Evolutionary conservation across 768 basidiomycete genomes (phyloP).

Genomic region (Gloeophyllum trabeum): DNA sequence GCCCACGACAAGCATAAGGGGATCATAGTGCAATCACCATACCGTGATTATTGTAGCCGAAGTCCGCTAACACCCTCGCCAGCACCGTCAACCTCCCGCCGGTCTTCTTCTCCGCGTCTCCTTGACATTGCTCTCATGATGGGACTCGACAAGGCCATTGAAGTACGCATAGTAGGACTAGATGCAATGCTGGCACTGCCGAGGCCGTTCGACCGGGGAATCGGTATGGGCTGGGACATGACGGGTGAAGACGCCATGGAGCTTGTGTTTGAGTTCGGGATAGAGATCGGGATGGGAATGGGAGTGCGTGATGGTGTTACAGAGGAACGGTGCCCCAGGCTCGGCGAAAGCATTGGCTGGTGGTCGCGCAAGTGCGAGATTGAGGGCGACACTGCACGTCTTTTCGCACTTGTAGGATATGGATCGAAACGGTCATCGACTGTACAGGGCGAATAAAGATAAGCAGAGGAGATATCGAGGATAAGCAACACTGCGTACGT

Average conservation of each 20-base stretch:
- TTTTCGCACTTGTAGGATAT: conserved; percentile 66
- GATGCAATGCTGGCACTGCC: conserved; percentile 46
- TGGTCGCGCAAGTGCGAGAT: conserved; percentile 55
- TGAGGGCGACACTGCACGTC: conserved; percentile 77
- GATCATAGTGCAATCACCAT: no score
- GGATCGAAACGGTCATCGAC: conserved; percentile 83
- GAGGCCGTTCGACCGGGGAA: conserved; percentile 23
- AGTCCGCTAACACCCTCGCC: conserved; percentile 68
- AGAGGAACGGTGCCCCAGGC: conserved; percentile 28
- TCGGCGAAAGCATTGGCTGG: conserved; percentile 40
- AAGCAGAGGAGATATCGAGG: conserved; percentile 1
- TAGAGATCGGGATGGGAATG: conserved; percentile 40
- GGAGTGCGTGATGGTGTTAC: conserved; percentile 15
- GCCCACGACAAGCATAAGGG: no score
- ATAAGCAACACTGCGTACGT: conserved; percentile 29
- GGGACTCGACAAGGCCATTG: conserved; percentile 66
- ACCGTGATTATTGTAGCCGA: conserved; percentile 11
- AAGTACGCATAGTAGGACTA: conserved; percentile 64
- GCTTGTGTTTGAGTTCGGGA: conserved; percentile 56
- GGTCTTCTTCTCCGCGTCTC: conserved; percentile 42
- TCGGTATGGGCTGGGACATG: conserved; percentile 35
- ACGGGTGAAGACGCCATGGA: conserved; percentile 71
- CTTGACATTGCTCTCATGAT: conserved; percentile 61
- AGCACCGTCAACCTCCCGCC: conserved; percentile 67
- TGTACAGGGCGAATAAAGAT: conserved; percentile 18